Evolutionary conservation across 305 asterid genomes (phyloP), one percentile per base, ranked within the genome.

Genomic region (Withania somnifera): DNA sequence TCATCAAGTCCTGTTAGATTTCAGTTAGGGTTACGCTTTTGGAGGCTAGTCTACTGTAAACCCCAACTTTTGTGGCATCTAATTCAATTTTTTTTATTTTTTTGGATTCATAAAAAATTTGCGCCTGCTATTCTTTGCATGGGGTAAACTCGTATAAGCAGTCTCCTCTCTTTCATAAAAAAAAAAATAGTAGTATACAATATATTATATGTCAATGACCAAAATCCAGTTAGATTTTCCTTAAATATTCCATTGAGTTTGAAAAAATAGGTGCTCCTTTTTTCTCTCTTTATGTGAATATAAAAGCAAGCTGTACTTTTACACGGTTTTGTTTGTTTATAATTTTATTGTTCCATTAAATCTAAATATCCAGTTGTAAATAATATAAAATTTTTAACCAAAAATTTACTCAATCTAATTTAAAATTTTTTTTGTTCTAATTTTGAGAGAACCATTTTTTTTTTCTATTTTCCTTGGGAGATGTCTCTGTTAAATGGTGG

Each of bases 291-390:
- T 45, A 26, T 45, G 42, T 73, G 57, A 47, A 73, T 75, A 50
- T 75, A 75, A 28, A 75, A 75, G 79, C 79, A 75, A 75, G 79
- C 61, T 50, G 79, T 75, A 50, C 61, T 26, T 75, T 75, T 50
- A 75, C 79, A 75, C 61, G 79, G 45, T 75, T 75, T 50, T 75
- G 24, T 75, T 75, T 75, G 28, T 50, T 75, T 47, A 50, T 30
- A 6, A 24, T 15, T 47, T 24, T 47, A 4, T 24, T 24, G 10
- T 73, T 73, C 7, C 15, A 24, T 64, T 24, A 71, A 15, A 47
- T 47, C 54, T 3, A 7, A 45, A 19, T 24, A 47, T 45, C 58
- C 42, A 24, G 26, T 50, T 47, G 60, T 58, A 47, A 75, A 75
- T 75, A 15, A 0, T 0, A 47, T 22, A 73, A 28, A 75, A 11